Evolutionary conservation across 345 rosid genomes (phyloP).

Genomic region (thale cress (Arabidopsis thaliana)): DNA sequence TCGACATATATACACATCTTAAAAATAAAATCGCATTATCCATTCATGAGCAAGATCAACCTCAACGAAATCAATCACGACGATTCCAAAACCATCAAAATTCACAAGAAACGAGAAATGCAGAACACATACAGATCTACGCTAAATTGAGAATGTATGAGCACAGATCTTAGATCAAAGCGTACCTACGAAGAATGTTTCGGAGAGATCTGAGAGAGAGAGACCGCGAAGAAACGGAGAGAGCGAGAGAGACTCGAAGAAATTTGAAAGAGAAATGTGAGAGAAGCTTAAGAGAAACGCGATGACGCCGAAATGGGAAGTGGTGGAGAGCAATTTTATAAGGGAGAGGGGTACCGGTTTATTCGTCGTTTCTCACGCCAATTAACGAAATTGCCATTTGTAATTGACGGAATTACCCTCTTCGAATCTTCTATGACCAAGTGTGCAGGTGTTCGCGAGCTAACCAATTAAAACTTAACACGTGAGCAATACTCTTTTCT

Average conservation of each 20-base stretch:
- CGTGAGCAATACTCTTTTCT: slow-evolving; percentile 1
- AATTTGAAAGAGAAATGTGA: slow-evolving; percentile 23
- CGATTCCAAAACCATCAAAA: not conserved
- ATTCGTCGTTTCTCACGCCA: slow-evolving; percentile 20
- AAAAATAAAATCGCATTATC: slow-evolving; percentile 17
- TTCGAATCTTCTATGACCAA: slow-evolving; percentile 23
- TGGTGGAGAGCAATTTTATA: slow-evolving; percentile 4
- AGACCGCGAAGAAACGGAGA: slow-evolving; percentile 30
- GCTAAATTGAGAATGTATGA: slow-evolving; percentile 5
- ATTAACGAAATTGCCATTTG: not conserved
- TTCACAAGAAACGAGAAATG: slow-evolving; percentile 1
- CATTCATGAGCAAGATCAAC: slow-evolving; percentile 7
- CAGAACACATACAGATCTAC: slow-evolving; percentile 15
- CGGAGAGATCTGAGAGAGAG: slow-evolving; percentile 20
- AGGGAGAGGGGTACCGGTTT: slow-evolving; percentile 18
- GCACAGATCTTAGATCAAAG: slow-evolving; percentile 33
- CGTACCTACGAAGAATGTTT: slow-evolving; percentile 32
- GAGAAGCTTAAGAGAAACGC: slow-evolving; percentile 37
- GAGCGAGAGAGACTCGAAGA: slow-evolving; percentile 16
- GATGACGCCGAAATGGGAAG: slow-evolving; percentile 7
- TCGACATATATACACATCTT: not conserved
- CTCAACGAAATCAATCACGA: not conserved
- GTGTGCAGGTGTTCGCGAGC: not conserved
- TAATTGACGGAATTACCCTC: slow-evolving; percentile 20
- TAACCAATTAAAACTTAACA: not conserved